A percentile compares a stretch with the other conserved stretches of the same genome.
phyloP scores from a whole-genome alignment of 140 eudicot species.

The Ambrosia hybrid region DNA sequence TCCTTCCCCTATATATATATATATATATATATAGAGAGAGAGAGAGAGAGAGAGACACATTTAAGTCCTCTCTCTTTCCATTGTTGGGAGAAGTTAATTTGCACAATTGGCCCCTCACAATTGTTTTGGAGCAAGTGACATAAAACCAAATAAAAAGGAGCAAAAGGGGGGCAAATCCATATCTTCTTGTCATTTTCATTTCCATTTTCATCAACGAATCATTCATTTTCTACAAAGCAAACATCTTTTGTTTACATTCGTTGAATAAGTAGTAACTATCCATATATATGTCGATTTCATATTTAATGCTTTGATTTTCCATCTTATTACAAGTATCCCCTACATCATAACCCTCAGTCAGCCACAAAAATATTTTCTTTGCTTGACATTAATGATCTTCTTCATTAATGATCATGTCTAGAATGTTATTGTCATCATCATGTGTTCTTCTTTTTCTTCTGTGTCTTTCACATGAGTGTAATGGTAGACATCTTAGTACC shows the following conservation, averaged over 20 bases:
- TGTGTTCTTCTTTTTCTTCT: conserved; percentile 39
- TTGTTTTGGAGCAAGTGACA: conserved; percentile 20
- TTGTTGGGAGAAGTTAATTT: conserved; percentile 28
- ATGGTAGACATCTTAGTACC: conserved; percentile 42
- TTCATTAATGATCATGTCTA: conserved; percentile 30
- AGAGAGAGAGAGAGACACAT: background rate
- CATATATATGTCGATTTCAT: conserved; percentile 8
- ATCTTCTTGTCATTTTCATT: conserved; percentile 38
- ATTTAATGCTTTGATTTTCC: conserved; percentile 37
- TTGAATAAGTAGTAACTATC: background rate
- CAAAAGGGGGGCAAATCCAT: conserved; percentile 29
- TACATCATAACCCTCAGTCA: conserved; percentile 21
- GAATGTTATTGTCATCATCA: conserved; percentile 41
- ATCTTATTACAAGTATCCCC: conserved; percentile 31
- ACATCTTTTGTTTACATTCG: conserved; percentile 24
- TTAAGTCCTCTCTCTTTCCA: conserved; percentile 24
- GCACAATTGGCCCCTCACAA: conserved; percentile 29
- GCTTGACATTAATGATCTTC: conserved; percentile 28
- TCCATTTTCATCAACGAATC: conserved; percentile 38
- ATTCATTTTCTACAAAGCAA: conserved; percentile 41
- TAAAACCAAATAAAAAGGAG: conserved; percentile 20
- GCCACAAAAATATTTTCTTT: conserved; percentile 3
- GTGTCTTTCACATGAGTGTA: conserved; percentile 37
- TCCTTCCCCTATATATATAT: background rate
- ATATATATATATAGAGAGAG: background rate